phyloP scores from a whole-genome alignment of 495 filamentous ascomycete genomes.

The Polyplosphaeria fusca region DNA sequence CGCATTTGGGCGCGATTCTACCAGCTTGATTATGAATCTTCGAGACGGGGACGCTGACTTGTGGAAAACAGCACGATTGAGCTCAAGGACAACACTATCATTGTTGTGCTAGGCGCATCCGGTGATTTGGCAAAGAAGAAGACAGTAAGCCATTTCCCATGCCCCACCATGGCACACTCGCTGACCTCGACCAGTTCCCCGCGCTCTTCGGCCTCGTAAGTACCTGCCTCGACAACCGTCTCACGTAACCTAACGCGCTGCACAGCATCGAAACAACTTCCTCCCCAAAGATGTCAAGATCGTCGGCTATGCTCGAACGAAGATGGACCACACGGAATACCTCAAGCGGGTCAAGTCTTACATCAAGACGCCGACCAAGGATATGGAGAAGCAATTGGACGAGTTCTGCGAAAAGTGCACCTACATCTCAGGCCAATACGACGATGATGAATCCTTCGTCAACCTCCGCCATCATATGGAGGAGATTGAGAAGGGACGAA shows the following conservation, averaged over 20 bases:
- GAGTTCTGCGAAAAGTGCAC: constrained; percentile 84
- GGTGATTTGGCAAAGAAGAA: constrained; percentile 99
- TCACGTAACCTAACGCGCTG: constrained; percentile 9
- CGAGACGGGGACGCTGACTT: constrained; percentile 18
- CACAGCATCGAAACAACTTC: constrained; percentile 94
- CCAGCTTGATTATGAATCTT: no score
- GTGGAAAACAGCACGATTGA: constrained; percentile 64
- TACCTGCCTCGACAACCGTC: constrained; percentile 32
- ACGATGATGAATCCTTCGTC: constrained; percentile 92
- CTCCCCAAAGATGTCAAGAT: constrained; percentile 96
- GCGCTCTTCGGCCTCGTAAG: constrained; percentile 96
- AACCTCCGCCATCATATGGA: constrained; percentile 85
- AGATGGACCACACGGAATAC: constrained; percentile 98
- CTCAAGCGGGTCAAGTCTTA: constrained; percentile 90
- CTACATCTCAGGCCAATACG: constrained; percentile 96
- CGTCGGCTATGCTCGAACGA: constrained; percentile 97
- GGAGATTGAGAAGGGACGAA: constrained; percentile 75
- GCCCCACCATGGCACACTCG: constrained; percentile 7
- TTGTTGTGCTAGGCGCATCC: constrained; percentile 95
- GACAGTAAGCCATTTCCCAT: constrained; percentile 63
- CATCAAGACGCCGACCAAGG: constrained; percentile 98
- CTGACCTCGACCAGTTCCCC: constrained; percentile 66
- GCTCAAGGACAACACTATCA: constrained; percentile 97
- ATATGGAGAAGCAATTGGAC: constrained; percentile 89
- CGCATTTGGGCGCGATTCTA: no score